Conservation (phyloP, 768 basidiomycete genomes). For the Boletus rex-veris region DNA sequence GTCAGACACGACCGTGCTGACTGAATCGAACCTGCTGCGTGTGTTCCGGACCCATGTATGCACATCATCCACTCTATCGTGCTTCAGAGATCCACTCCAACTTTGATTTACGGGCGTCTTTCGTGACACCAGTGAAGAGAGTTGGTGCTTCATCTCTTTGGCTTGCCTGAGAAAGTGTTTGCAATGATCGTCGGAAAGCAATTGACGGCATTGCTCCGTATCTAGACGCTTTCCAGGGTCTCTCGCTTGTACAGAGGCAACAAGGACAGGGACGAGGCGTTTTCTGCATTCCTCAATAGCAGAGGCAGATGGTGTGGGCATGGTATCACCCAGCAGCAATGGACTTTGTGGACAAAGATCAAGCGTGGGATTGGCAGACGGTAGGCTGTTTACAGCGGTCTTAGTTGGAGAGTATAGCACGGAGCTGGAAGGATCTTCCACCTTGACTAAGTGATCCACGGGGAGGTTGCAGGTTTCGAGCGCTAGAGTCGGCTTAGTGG, state of each 20-base stretch:
- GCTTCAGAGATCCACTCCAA: slow-evolving; percentile 6
- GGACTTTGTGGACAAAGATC: slow-evolving; percentile 4
- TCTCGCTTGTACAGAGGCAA: slow-evolving; percentile 16
- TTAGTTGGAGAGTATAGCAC: slow-evolving; percentile 11
- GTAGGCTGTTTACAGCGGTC: slow-evolving; percentile 8
- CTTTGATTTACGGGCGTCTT: slow-evolving; percentile 1
- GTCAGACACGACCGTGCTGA: slow-evolving; percentile 11
- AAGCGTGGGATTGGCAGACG: not conserved
- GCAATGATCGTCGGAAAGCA: slow-evolving; percentile 31
- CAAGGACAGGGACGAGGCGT: slow-evolving; percentile 24
- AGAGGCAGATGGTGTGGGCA: slow-evolving; percentile 7
- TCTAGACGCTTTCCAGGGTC: slow-evolving; percentile 11
- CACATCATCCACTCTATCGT: slow-evolving; percentile 10
- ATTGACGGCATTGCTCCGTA: slow-evolving; percentile 17
- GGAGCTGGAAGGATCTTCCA: slow-evolving; percentile 1
- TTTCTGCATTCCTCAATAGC: slow-evolving; percentile 27
- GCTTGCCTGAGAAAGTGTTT: slow-evolving; percentile 17
- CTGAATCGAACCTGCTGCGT: slow-evolving; percentile 16
- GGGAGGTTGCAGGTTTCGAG: slow-evolving; percentile 16
- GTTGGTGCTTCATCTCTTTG: slow-evolving; percentile 24
- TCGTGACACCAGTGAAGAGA: slow-evolving; percentile 10
- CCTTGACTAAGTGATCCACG: slow-evolving; percentile 1
- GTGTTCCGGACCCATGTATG: slow-evolving; percentile 13
- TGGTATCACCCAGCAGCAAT: slow-evolving; percentile 4
- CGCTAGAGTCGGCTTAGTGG: slow-evolving; percentile 6